These are phyloP conservation scores for Diaporthe citri DNA, from an alignment of 2,329 filamentous ascomycete species.

Conservation along the genomic window DNA sequence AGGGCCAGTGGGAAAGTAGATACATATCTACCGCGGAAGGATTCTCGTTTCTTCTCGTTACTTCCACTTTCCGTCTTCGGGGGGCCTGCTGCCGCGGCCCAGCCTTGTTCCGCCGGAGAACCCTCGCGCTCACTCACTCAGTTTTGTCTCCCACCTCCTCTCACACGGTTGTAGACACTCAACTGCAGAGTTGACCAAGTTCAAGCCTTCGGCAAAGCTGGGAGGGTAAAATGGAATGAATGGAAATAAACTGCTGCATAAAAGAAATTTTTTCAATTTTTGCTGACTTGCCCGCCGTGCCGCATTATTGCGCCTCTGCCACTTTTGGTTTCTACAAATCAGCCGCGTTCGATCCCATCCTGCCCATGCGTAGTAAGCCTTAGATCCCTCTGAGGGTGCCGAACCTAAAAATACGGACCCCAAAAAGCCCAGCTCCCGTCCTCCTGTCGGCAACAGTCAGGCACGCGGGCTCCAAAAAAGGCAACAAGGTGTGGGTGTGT, in stretches of 20 bases:
- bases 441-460: not conserved
- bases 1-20: not conserved
- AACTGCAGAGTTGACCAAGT: not conserved
- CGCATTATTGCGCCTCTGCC: not conserved
- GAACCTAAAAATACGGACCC: constrained; percentile 25
- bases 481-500: not conserved
- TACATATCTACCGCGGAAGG: not conserved
- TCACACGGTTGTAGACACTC: not conserved
- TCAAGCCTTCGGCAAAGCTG: not conserved
- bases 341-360: not conserved
- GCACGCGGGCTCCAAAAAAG: constrained; percentile 15
- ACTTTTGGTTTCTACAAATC: not conserved
- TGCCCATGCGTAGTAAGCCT: constrained; percentile 14
- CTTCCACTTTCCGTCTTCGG: not conserved
- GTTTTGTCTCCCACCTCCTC: not conserved
- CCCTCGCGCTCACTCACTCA: not conserved
- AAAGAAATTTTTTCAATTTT: not conserved
- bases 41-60: not conserved
- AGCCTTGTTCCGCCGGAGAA: not conserved
- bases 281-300: not conserved
- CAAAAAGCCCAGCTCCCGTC: not conserved
- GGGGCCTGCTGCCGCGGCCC: not conserved
- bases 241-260: not conserved
- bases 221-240: not conserved
- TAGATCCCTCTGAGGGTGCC: not conserved